Evolutionary conservation across 1,284 basidiomycete genomes (phyloP), one percentile per base, ranked within the genome.

Genomic region (Sanghuangporus sanghuang): DNA sequence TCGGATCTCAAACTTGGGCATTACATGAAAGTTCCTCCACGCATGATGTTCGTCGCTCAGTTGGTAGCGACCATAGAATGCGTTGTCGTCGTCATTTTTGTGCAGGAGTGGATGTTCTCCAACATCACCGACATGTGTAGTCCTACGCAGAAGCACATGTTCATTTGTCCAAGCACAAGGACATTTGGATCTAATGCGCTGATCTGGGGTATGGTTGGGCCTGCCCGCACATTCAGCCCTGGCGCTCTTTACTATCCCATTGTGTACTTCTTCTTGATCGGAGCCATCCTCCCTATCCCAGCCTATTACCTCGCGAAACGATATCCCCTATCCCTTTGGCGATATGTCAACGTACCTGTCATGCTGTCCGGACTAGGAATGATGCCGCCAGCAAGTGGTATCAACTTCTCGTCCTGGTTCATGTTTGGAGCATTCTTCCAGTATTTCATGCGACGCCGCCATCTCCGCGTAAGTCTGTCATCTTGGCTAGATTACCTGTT

Each of bases 201-300:
- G 65, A 80, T 94, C 68, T 95, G 90, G 87, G 92, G 92, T 66
- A 89, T 85, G 16, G 84, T 94, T 63, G 90, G 92, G 32, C 89
- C 92, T 4, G 68, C 74, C 52, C 84, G 89, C 42, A 72, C 93
- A 39, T 94, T 95, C 78, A 85, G 85, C 63, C 71, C 77, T 1
- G 90, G 87, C 36, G 74, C 78, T 62, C 73, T 82, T 75, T 85
- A 87, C 77, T 78, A 82, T 69, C 77, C 81, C 14, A 72, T 87
- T 12, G 70, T 87, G 48, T 92, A 77, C 78, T 92, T 90, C 79
- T 92, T 94, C 82, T 78, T 88, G 63, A 74, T 92, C 67, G 93
- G 93, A 57, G 81, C 86, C 21, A 53, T 89, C 63, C 76, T 85
- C 2, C 93, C 92, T 21, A 83, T 95, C 68, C 87, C 90, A 6